Evolutionary conservation across 192 early-diverging fungal genomes (phyloP).

Genomic region (Obelidium mucronatum): DNA sequence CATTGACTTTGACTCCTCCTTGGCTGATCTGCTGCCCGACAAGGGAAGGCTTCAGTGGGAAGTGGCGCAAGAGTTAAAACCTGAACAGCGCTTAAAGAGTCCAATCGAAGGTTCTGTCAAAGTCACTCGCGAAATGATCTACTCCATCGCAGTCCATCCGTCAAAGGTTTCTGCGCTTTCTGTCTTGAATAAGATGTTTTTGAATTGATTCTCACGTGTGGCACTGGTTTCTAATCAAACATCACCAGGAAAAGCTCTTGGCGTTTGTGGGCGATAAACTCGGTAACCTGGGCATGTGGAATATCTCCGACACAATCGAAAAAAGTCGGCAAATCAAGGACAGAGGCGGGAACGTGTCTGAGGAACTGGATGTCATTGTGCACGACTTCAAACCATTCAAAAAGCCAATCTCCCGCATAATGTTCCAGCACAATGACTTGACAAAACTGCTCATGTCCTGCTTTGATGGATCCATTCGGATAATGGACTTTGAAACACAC

Average conservation of each 20-base stretch:
- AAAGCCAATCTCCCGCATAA: conserved; percentile 55
- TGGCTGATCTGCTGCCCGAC: neutral
- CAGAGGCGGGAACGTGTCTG: neutral
- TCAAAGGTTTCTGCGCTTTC: conserved; percentile 61
- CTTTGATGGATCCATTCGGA: conserved; percentile 67
- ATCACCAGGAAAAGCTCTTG: conserved; percentile 42
- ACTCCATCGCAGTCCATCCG: conserved; percentile 61
- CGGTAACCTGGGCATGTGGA: conserved; percentile 7
- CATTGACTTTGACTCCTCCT: neutral
- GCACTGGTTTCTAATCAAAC: conserved; percentile 45
- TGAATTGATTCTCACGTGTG: neutral
- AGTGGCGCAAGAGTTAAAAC: neutral
- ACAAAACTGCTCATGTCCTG: conserved; percentile 61
- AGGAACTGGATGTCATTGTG: conserved; percentile 56
- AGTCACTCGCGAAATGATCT: conserved; percentile 37
- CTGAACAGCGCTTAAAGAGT: neutral
- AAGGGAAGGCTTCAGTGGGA: neutral
- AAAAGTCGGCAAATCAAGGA: neutral
- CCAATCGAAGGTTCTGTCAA: conserved; percentile 40
- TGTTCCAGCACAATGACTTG: conserved; percentile 54
- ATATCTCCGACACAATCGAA: conserved; percentile 39
- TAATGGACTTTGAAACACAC: conserved; percentile 64
- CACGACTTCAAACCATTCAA: conserved; percentile 62
- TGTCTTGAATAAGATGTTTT: conserved; percentile 49
- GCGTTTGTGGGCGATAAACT: conserved; percentile 62